Percentiles rank a stretch among this genome's conserved stretches.
Evolutionary conservation across 495 filamentous ascomycete genomes (phyloP).

Genomic region (Amphirosellinia nigrospora): DNA sequence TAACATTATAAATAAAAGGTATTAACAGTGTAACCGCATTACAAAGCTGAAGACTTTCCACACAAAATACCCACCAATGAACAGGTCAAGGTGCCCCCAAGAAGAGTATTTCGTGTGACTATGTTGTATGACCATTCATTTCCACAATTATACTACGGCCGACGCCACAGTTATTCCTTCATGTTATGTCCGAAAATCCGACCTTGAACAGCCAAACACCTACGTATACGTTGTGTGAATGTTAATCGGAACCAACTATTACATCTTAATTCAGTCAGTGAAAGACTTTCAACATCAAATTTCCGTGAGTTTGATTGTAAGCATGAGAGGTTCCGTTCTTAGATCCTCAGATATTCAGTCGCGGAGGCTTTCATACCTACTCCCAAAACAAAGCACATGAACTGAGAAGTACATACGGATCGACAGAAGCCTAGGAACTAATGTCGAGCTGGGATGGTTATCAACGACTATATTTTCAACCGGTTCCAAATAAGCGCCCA

Average conservation of each 20-base stretch:
- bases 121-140: background rate
- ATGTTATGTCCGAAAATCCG: background rate
- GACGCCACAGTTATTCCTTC: background rate
- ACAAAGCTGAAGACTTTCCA: background rate
- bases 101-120: background rate
- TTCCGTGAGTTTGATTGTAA: background rate
- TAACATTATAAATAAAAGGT: background rate
- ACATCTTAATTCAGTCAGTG: background rate
- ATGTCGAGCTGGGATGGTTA: background rate
- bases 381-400: background rate
- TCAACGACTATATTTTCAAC: background rate
- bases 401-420: background rate
- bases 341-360: background rate
- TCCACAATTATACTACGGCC: background rate
- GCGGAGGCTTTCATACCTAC: background rate
- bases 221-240: background rate
- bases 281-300: background rate
- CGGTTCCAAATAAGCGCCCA: background rate
- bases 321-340: background rate
- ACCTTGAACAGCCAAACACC: background rate
- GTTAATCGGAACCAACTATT: background rate
- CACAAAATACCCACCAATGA: background rate
- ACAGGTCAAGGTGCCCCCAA: background rate
- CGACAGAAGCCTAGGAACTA: background rate
- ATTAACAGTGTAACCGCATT: background rate